A percentile compares a stretch with the other conserved stretches of the same genome.
Evolutionary conservation across 345 rosid genomes (phyloP).

Genomic region (Pugionium dolabratum): DNA sequence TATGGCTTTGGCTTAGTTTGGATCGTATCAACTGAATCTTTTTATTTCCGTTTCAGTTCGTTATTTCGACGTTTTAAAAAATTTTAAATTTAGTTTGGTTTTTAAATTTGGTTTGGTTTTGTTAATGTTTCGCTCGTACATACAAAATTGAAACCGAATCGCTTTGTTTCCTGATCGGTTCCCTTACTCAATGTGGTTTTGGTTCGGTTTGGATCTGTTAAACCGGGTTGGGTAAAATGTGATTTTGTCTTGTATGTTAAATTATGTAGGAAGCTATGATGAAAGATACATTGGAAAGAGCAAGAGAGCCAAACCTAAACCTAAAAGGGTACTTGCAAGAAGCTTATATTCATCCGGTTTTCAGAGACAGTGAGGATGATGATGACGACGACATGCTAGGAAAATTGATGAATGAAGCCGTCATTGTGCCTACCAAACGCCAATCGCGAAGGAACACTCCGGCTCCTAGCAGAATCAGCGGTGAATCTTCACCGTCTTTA

Average conservation of each 20-base stretch:
- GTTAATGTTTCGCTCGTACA: too few relatives aligned
- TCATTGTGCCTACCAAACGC: constrained; percentile 73
- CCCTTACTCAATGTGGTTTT: too few relatives aligned
- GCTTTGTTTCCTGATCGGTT: too few relatives aligned
- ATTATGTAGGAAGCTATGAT: constrained; percentile 81
- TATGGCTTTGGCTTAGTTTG: too few relatives aligned
- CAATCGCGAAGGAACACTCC: constrained; percentile 61
- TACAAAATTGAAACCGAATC: too few relatives aligned
- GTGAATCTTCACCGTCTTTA: constrained; percentile 43
- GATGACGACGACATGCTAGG: constrained; percentile 31
- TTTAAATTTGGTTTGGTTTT: too few relatives aligned
- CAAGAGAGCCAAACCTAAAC: constrained; percentile 72
- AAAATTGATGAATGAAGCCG: constrained; percentile 51
- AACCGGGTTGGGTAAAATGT: too few relatives aligned
- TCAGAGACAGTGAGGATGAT: constrained; percentile 49
- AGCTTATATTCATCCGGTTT: constrained; percentile 77
- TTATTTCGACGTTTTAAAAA: too few relatives aligned
- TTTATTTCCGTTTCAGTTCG: too few relatives aligned
- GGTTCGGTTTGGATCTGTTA: background rate
- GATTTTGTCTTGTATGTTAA: background rate
- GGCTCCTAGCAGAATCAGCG: constrained; percentile 52
- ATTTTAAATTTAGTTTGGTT: too few relatives aligned
- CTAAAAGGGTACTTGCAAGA: constrained; percentile 72
- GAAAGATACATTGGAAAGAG: constrained; percentile 85
- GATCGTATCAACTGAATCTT: too few relatives aligned